Conservation (phyloP, 805 yeast genomes). For the Zygoascus ofunaensis region DNA sequence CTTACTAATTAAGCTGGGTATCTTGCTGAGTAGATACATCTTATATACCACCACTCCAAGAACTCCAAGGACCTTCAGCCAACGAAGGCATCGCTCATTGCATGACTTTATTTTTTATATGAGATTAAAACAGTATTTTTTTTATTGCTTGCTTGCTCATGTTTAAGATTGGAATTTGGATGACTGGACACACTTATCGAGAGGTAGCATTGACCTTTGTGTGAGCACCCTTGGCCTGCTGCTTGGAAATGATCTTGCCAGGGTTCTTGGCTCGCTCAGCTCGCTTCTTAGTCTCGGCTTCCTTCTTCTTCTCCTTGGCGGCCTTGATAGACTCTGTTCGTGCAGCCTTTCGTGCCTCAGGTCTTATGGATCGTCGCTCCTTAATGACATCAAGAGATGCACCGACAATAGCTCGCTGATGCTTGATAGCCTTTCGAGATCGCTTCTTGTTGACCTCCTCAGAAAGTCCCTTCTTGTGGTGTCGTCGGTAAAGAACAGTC, state of each 20-base stretch:
- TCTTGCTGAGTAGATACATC: no score
- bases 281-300: slow-evolving; percentile 89
- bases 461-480: slow-evolving; percentile 99
- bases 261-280: slow-evolving; percentile 78
- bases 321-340: slow-evolving; percentile 77
- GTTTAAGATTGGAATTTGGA: neutral
- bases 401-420: slow-evolving; percentile 99
- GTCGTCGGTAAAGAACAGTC: slow-evolving; percentile 99
- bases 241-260: slow-evolving; percentile 77
- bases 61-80: no score
- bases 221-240: slow-evolving; percentile 97
- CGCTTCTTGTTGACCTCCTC: slow-evolving; percentile 98
- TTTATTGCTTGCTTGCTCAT: no score
- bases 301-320: slow-evolving; percentile 52
- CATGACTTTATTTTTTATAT: neutral
- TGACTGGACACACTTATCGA: slow-evolving; percentile 68
- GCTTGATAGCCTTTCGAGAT: slow-evolving; percentile 93
- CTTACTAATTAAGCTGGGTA: no score
- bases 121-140: slow-evolving; percentile 1
- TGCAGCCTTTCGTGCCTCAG: slow-evolving; percentile 96
- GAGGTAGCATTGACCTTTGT: slow-evolving; percentile 94
- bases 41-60: no score
- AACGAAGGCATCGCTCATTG: no score
- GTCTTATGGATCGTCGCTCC: slow-evolving; percentile 93
- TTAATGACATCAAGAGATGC: slow-evolving; percentile 97